These are phyloP conservation scores for Nakazawaea populi DNA, from an alignment of 805 yeast species.

Conservation along the genomic window DNA sequence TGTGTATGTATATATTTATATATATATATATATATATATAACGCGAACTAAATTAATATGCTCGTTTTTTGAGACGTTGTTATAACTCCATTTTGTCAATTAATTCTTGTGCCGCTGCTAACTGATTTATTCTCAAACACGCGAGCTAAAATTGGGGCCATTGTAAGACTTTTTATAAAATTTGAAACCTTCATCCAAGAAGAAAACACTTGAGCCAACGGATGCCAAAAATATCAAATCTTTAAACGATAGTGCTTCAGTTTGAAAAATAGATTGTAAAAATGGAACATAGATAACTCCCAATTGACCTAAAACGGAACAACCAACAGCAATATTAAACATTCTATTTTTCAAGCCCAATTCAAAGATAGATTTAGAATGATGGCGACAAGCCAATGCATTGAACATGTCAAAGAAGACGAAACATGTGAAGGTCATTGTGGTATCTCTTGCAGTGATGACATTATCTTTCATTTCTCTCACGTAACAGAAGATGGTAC, in stretches of 20 bases:
- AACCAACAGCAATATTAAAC: slow-evolving; percentile 91
- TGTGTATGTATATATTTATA: no score
- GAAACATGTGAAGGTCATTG: slow-evolving; percentile 98
- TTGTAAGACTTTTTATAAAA: slow-evolving; percentile 22
- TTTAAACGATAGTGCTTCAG: slow-evolving; percentile 74
- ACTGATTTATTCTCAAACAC: background rate
- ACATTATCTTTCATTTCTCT: slow-evolving; percentile 80
- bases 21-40: no score
- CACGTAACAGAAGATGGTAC: slow-evolving; percentile 83
- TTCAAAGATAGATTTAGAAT: slow-evolving; percentile 75
- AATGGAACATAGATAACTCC: slow-evolving; percentile 93
- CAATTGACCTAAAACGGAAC: slow-evolving; percentile 83
- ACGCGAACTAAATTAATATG: no score
- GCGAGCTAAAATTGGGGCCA: slow-evolving; percentile 1
- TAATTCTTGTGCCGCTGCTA: no score
- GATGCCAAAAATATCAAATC: slow-evolving; percentile 62
- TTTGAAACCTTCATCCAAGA: slow-evolving; percentile 82
- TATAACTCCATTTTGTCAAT: no score
- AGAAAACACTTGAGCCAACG: slow-evolving; percentile 75
- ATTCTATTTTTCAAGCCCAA: slow-evolving; percentile 78
- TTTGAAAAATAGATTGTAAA: slow-evolving; percentile 88
- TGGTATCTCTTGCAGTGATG: slow-evolving; percentile 91
- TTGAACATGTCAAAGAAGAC: slow-evolving; percentile 96
- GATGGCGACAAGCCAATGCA: slow-evolving; percentile 89
- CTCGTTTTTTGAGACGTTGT: no score